Percentiles rank a stretch among this genome's conserved stretches.
Evolutionary conservation across 2,329 filamentous ascomycete genomes (phyloP).

Genomic region (Xylaria sp.): DNA sequence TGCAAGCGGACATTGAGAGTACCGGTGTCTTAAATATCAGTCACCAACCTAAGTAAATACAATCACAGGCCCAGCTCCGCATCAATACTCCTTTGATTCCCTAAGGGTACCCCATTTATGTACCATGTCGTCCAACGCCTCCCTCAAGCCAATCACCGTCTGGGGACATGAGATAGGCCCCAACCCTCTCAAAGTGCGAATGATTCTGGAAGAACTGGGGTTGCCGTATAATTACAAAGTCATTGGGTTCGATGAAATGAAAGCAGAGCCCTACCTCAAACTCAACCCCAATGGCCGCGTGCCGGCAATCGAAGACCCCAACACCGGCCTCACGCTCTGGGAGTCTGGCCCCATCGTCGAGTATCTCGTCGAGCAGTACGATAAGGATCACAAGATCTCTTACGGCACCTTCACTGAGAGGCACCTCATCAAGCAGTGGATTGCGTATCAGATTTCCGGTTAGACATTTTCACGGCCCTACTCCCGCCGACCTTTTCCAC

Average conservation of each 20-base stretch:
- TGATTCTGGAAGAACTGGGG: conserved; percentile 41
- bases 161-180: conserved; percentile 36
- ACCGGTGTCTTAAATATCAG: neutral
- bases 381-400: conserved; percentile 48
- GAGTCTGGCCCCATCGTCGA: conserved; percentile 32
- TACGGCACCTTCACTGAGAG: conserved; percentile 40
- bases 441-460: conserved; percentile 51
- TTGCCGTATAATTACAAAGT: conserved; percentile 37
- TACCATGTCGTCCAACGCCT: conserved; percentile 20
- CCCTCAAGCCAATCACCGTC: conserved; percentile 41
- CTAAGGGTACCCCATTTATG: neutral
- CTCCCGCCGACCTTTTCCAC: neutral
- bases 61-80: neutral
- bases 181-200: conserved; percentile 41
- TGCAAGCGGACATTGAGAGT: no score
- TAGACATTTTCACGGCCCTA: neutral
- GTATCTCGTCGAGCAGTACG: conserved; percentile 42
- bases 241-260: conserved; percentile 22
- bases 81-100: neutral
- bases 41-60: neutral
- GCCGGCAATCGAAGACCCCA: conserved; percentile 32
- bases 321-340: conserved; percentile 29
- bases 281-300: conserved; percentile 32
- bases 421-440: conserved; percentile 49
- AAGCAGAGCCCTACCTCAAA: conserved; percentile 18